Evolutionary conservation across 768 basidiomycete species (phyloP), one percentile per base, ranked within the genome.

Genomic region (Leccinum barrowsii): DNA sequence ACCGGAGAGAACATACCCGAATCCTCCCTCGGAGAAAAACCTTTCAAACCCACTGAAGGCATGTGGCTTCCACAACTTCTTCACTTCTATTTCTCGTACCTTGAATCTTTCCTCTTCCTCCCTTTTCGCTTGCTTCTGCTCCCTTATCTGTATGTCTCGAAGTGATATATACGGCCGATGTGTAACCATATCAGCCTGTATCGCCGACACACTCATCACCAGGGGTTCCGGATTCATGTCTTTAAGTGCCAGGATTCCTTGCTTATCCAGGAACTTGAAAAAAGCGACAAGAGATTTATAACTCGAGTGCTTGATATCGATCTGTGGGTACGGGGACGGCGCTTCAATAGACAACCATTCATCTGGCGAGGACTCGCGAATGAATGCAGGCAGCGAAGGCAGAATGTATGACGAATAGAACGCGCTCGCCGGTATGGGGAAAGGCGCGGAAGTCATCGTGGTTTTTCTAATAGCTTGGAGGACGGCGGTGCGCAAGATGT

Each of bases 241-340:
- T 68, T 96, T 97, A 22, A 88, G 76, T 12, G 84, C 84, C 35
- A 96, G 66, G 22, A 97, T 70, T 0, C 80, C 81, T 7, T 85
- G 82, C 68, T 95, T 95, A 59, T 92, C 90, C 17, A 81, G 77
- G 17, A 81, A 67, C 70, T 90, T 93, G 65, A 97, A 78, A 75
- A 96, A 94, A 1, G 86, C 80, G 2, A 86, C 80, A 19, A 95
- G 78, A 10, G 91, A 90, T 73, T 94, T 97, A 76, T 86, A 82
- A 2, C 80, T 80, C 1, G 91, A 93, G 10, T 86, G 80, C 65
- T 89, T 93, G 70, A 95, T 87, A 63, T 82, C 90, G 58, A 89
- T 80, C 44, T 60, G 78, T 48, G 66, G 81, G 37, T 73, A 77
- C 59, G 63, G 77, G 12, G 69, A 70, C 62, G 70, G 68, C 52